Conservation (phyloP, 768 basidiomycete species). For the Amanita subjunquillea region DNA sequence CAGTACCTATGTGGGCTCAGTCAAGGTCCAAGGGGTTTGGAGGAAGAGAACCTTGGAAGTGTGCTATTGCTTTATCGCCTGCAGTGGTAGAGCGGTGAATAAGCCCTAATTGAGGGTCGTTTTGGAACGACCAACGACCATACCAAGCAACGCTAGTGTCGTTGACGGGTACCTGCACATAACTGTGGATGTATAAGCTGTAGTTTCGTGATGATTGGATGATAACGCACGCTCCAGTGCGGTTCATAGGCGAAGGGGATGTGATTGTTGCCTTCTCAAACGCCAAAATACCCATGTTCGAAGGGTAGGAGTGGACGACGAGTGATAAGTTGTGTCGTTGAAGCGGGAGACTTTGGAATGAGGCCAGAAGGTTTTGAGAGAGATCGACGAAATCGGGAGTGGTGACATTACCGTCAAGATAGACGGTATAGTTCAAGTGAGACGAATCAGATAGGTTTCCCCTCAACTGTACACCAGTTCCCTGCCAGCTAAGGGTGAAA, state of each 20-base stretch:
- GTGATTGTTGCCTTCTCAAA: constrained; percentile 52
- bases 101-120: constrained; percentile 17
- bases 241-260: constrained; percentile 19
- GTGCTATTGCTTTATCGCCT: constrained; percentile 33
- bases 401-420: constrained; percentile 36
- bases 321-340: constrained; percentile 46
- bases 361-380: constrained; percentile 33
- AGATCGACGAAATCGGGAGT: constrained; percentile 16
- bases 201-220: not conserved
- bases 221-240: not conserved
- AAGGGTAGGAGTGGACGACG: constrained; percentile 9
- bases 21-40: not conserved
- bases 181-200: constrained; percentile 11
- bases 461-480: constrained; percentile 51
- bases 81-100: constrained; percentile 21
- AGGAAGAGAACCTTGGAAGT: constrained; percentile 35
- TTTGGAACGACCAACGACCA: constrained; percentile 44
- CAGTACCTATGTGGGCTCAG: constrained; percentile 35
- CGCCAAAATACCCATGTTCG: constrained; percentile 15
- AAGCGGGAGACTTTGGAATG: constrained; percentile 35
- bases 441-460: constrained; percentile 37
- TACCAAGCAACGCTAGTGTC: constrained; percentile 38
- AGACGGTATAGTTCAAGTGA: constrained; percentile 26
- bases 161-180: constrained; percentile 25
- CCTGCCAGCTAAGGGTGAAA: constrained; percentile 49